These are phyloP conservation scores for Cardamine chenopodiifolia DNA, from an alignment of 345 rosid genomes.

Conservation along the genomic window DNA sequence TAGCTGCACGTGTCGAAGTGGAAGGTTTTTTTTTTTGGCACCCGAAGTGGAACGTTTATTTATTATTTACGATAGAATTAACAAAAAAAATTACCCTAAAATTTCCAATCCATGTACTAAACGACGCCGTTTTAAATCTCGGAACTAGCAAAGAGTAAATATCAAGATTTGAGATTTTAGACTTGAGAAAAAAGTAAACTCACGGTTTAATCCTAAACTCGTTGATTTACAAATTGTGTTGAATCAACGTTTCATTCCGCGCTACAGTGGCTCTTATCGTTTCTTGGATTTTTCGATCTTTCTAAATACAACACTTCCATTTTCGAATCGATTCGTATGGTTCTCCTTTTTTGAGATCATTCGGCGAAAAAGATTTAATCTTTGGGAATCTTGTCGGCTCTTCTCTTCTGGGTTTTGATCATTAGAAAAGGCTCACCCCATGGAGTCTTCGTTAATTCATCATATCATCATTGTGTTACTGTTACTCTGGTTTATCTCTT, in stretches of 20 bases:
- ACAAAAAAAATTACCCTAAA: neutral
- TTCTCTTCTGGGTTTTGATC: conserved; percentile 25
- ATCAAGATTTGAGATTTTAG: conserved; percentile 1
- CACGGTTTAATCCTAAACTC: neutral
- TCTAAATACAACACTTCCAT: neutral
- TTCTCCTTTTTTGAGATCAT: neutral
- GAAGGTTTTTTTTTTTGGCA: neutral
- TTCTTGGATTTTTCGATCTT: conserved; percentile 15
- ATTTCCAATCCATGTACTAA: neutral
- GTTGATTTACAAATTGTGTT: neutral
- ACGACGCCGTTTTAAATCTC: neutral
- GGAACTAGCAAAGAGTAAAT: conserved; percentile 7
- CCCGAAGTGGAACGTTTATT: neutral
- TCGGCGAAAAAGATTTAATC: neutral
- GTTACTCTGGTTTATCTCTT: conserved; percentile 69
- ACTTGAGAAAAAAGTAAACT: neutral
- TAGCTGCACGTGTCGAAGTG: neutral
- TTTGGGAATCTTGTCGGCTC: neutral
- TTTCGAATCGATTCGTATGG: conserved; percentile 18
- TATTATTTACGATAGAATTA: neutral
- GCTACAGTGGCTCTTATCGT: conserved; percentile 3
- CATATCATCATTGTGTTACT: conserved; percentile 73
- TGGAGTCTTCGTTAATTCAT: conserved; percentile 65
- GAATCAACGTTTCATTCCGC: conserved; percentile 2
- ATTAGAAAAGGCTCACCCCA: neutral